Base-by-base conservation (phyloP, 192 early-diverging fungal species). In the Obelidium mucronatum region DNA sequence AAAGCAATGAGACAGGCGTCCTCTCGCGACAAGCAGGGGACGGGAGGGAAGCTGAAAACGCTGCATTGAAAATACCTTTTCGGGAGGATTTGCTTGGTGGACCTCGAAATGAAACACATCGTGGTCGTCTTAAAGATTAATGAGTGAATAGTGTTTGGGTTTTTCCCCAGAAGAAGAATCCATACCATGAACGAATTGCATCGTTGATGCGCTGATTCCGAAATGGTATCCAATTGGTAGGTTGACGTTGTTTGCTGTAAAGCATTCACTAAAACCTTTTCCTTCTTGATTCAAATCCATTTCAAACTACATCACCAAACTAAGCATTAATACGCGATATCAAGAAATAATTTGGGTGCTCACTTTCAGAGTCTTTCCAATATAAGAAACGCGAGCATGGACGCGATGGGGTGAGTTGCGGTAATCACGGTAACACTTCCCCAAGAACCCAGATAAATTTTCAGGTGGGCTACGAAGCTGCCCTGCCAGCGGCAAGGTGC, bases 201-300 rank as follows among this genome's bases (percentile, higher is more conserved):
- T 68, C 2, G 78, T 80, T 48, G 36, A n/a, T 26, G 73, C 89
- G 40, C 84, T 84, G 11, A 94, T 24, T 31, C 92, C 93, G 85
- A 94, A 94, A 77, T 91, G 83, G 70, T 93, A 91, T 44, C 89
- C 90, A 39, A 85, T 81, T 1, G 93, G 93, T 30, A 94, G 68
- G 22, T 83, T 59, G 17, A 93, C 71, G 60, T 81, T 68, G 34
- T 78, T 56, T 31, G 28, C 17, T 67, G 83, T 78, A 62, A 93
- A 87, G 64, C 93, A 94, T 39, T 78, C 52, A 19, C 71, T 67
- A 78, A 89, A 90, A 33, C 79, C 77, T 2, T 67, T 36, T 22
- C 92, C 91, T 33, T 78, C 79, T 68, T 84, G 80, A 22, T 76
- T 42, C 15, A 88, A 53, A 74, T 93, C 93, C 26, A 84, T 56